Percentiles rank a stretch among this genome's conserved stretches.
Evolutionary conservation across 2,329 filamentous ascomycete species (phyloP).

Genomic region (Leptographium wingfieldii): DNA sequence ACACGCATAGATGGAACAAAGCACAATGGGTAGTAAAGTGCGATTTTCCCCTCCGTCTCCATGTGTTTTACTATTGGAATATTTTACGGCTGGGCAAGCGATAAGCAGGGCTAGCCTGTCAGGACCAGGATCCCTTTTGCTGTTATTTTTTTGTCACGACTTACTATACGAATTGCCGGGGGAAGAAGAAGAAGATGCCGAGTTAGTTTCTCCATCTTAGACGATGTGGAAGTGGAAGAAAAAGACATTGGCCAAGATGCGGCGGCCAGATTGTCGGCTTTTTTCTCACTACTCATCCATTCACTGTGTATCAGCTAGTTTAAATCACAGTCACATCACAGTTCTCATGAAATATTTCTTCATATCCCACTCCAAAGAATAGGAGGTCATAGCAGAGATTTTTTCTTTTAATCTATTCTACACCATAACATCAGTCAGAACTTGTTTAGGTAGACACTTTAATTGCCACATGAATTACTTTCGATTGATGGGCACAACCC

Average conservation of each 20-base stretch:
- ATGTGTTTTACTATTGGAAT: background rate
- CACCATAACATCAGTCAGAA: too few species aligned
- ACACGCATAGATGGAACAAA: background rate
- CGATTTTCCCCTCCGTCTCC: background rate
- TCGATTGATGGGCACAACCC: too few species aligned
- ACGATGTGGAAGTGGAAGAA: background rate
- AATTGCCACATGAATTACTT: too few species aligned
- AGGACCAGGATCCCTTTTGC: background rate
- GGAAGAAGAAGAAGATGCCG: background rate
- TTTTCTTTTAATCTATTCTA: too few species aligned
- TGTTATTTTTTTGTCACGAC: background rate
- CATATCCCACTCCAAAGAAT: background rate
- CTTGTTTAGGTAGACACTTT: too few species aligned
- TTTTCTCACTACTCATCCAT: constrained; percentile 1
- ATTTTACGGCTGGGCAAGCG: background rate
- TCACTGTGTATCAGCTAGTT: background rate
- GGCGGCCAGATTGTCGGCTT: background rate
- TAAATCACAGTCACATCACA: background rate
- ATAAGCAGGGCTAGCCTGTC: background rate
- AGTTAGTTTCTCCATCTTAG: background rate
- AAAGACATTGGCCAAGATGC: background rate
- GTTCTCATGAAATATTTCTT: background rate
- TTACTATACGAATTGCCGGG: background rate
- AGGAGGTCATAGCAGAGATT: background rate
- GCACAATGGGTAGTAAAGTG: background rate